A percentile compares a stretch with the other conserved stretches of the same genome.
phyloP scores from a whole-genome alignment of 2,329 filamentous ascomycete genomes.

The Cytospora piceicola region DNA sequence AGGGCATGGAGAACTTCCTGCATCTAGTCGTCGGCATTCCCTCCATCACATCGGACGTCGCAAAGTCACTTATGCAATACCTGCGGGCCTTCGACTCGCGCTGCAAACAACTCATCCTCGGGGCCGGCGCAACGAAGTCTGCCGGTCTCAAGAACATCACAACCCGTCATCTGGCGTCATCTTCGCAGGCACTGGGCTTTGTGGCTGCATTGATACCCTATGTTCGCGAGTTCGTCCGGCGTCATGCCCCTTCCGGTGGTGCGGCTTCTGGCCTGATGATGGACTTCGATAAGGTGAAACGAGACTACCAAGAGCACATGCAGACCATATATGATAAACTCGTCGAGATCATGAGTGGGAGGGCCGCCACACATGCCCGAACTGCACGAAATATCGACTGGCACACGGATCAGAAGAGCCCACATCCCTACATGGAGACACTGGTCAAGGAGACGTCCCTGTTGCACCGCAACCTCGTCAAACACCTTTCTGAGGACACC shows the following conservation, averaged over 20 bases:
- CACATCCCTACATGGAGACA: constrained; percentile 82
- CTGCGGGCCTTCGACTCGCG: constrained; percentile 94
- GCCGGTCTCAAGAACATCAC: constrained; percentile 96
- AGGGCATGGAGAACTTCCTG: constrained; percentile 80
- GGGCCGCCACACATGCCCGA: constrained; percentile 74
- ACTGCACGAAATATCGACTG: constrained; percentile 77
- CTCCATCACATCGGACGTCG: constrained; percentile 84
- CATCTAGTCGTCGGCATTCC: constrained; percentile 84
- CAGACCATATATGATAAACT: constrained; percentile 90
- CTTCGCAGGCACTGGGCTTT: constrained; percentile 86
- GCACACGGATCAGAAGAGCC: constrained; percentile 50
- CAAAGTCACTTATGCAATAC: constrained; percentile 78
- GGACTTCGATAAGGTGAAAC: constrained; percentile 87
- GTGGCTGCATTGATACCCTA: constrained; percentile 87
- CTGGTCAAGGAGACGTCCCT: constrained; percentile 84
- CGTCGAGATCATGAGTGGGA: constrained; percentile 86
- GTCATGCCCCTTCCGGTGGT: constrained; percentile 64
- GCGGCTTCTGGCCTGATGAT: constrained; percentile 66
- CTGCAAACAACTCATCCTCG: constrained; percentile 93
- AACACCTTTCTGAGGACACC: constrained; percentile 76
- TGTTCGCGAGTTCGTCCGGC: constrained; percentile 85
- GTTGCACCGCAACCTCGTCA: constrained; percentile 80
- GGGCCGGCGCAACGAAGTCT: constrained; percentile 85
- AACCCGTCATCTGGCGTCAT: constrained; percentile 90
- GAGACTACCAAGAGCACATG: constrained; percentile 86